Base-by-base conservation (phyloP, 768 basidiomycete genomes). In the Lentinula boryana region DNA sequence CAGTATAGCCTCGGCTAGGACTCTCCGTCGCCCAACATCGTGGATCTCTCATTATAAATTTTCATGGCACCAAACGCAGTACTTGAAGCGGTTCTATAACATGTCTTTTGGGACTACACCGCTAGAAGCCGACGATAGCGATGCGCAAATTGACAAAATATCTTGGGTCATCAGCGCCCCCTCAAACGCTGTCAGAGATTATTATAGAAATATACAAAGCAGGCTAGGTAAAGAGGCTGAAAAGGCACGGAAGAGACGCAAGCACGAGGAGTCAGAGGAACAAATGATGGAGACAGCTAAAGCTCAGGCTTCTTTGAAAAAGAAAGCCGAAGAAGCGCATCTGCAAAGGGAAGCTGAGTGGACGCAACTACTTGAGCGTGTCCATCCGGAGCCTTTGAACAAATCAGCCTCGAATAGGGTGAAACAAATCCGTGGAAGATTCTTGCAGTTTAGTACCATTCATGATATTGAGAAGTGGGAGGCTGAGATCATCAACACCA, bases 11-110 rank as follows among this genome's bases (percentile, higher is more conserved):
- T 66, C 82, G 15, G 75, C 72, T 54, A 77, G 79, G 60, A 79
- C 80, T n/a, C 73, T 90, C n/a, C 82, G 84, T 44, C 83, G 86
- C 16, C 64, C 71, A 23, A 72, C 72, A 2, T 84, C 85, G 1
- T 93, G 91, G 91, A 78, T 74, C 35, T 68, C 79, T 13, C 68
- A 76, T 5, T 92, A 91, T 66, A 74, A 78, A 58, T 71, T 93
- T 51, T 83, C 87, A 0, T 85, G 82, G 80, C 80, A 84, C 68
- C 91, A 93, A 70, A 81, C 75, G 43, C 81, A 82, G 59, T 91
- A 86, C 71, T 72, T 93, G 63, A 77, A 76, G 44, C 79, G 77
- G 59, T 82, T 78, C 58, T 69, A 83, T 13, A 77, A 84, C 60
- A 63, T 69, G 18, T 63, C 70, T 4, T 76, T 74, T 0, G 78